A percentile compares a stretch with the other conserved stretches of the same genome.
Conservation (phyloP, 257 asterid species). For the Scutellaria baicalensis region DNA sequence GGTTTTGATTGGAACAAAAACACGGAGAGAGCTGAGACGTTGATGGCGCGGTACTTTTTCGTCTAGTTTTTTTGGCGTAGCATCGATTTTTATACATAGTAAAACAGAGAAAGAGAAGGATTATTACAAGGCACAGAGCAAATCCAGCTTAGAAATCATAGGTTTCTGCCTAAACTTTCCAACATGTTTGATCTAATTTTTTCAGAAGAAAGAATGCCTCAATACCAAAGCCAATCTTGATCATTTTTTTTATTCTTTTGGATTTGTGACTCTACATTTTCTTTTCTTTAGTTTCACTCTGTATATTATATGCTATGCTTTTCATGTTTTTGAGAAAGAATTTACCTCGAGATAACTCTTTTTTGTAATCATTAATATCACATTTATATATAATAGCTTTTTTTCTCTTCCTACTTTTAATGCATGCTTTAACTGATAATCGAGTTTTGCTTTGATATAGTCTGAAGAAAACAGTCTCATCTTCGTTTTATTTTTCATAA, state of each 20-base stretch:
- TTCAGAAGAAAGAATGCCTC: background rate
- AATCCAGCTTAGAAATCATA: background rate
- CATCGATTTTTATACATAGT: background rate
- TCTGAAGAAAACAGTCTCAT: too few species aligned
- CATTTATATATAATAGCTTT: background rate
- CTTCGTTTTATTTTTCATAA: too few species aligned
- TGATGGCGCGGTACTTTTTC: background rate
- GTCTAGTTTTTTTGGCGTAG: background rate
- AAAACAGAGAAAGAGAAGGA: background rate
- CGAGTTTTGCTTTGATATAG: too few species aligned
- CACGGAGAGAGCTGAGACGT: background rate
- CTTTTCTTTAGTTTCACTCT: background rate
- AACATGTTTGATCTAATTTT: constrained; percentile 5
- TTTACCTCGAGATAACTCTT: background rate
- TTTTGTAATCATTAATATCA: background rate
- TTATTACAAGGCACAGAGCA: background rate
- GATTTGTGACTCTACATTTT: background rate
- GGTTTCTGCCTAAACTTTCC: background rate
- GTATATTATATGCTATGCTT: background rate
- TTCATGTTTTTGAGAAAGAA: background rate
- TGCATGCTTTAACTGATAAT: background rate
- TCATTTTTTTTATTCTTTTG: background rate
- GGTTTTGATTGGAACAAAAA: background rate
- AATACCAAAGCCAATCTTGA: constrained; percentile 1
- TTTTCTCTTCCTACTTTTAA: background rate